These are phyloP conservation scores for Pezicula neosporulosa DNA, from an alignment of 2,329 filamentous ascomycete species.

Conservation along the genomic window DNA sequence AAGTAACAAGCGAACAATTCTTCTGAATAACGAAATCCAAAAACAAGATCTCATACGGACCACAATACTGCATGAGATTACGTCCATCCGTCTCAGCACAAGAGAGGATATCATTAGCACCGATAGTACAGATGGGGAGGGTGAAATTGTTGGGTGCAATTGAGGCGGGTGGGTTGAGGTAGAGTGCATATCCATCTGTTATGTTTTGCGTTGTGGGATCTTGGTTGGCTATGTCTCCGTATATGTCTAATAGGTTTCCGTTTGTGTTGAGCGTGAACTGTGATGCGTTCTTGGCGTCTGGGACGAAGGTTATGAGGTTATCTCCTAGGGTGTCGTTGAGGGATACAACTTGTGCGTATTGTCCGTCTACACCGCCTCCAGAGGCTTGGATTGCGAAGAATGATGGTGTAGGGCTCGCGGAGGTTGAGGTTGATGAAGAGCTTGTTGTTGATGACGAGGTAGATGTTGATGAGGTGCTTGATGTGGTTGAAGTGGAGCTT, in stretches of 20 bases:
- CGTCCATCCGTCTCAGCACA: background rate
- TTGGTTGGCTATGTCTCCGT: background rate
- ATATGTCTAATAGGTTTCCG: background rate
- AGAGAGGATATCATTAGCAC: background rate
- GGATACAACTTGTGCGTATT: background rate
- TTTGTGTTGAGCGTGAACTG: background rate
- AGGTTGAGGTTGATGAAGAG: no score
- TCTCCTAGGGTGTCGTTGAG: background rate
- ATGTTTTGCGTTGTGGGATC: background rate
- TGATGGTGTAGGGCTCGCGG: background rate
- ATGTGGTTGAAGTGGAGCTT: no score
- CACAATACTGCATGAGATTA: background rate
- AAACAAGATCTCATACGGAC: background rate
- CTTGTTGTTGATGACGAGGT: background rate
- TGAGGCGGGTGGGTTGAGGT: background rate
- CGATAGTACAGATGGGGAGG: background rate
- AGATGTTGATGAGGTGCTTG: background rate
- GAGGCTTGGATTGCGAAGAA: background rate
- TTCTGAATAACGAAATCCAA: background rate
- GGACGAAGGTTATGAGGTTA: background rate
- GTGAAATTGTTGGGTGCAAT: background rate
- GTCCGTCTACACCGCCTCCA: background rate
- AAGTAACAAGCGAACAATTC: background rate
- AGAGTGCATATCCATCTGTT: background rate
- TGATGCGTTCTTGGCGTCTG: background rate